A percentile compares a stretch with the other conserved stretches of the same genome.
These are phyloP conservation scores for Calycina marina DNA, from an alignment of 2,329 filamentous ascomycete genomes.

Conservation along the genomic window DNA sequence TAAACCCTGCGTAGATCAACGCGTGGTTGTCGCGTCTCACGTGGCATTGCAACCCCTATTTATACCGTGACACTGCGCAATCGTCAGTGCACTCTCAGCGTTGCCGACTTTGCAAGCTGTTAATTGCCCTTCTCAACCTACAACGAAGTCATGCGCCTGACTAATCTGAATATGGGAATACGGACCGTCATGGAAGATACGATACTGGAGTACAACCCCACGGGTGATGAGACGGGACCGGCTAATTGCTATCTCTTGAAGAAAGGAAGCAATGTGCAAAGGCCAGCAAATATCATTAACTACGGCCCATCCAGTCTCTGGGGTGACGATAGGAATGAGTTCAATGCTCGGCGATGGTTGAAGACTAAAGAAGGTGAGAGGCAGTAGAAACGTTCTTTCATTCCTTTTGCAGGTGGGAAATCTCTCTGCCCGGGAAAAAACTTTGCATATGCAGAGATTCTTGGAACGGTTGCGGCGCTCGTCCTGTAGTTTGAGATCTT, in stretches of 20 bases:
- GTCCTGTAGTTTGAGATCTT: conserved; percentile 22
- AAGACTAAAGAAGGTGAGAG: conserved; percentile 2
- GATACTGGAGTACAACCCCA: background rate
- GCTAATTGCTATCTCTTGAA: background rate
- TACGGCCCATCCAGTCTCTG: conserved; percentile 24
- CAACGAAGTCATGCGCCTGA: background rate
- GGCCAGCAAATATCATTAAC: conserved; percentile 29
- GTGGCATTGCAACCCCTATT: too few relatives aligned
- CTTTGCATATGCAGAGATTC: conserved; percentile 25
- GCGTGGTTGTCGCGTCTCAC: too few relatives aligned
- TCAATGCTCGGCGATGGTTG: conserved; percentile 29
- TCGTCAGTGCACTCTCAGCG: background rate
- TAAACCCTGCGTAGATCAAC: too few relatives aligned
- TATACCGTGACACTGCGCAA: too few relatives aligned
- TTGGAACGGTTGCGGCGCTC: conserved; percentile 21
- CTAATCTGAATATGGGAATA: background rate
- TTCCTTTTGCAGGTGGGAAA: conserved; percentile 26
- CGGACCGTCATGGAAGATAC: background rate
- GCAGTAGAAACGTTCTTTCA: conserved; percentile 12
- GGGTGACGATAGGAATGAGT: conserved; percentile 27
- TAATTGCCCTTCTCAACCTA: background rate
- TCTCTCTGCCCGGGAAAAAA: conserved; percentile 25
- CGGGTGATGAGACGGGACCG: background rate
- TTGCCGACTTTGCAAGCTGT: background rate
- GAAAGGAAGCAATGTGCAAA: conserved; percentile 23